Evolutionary conservation across 2,329 filamentous ascomycete genomes (phyloP).

Genomic region (Cordyceps fumosorosea): DNA sequence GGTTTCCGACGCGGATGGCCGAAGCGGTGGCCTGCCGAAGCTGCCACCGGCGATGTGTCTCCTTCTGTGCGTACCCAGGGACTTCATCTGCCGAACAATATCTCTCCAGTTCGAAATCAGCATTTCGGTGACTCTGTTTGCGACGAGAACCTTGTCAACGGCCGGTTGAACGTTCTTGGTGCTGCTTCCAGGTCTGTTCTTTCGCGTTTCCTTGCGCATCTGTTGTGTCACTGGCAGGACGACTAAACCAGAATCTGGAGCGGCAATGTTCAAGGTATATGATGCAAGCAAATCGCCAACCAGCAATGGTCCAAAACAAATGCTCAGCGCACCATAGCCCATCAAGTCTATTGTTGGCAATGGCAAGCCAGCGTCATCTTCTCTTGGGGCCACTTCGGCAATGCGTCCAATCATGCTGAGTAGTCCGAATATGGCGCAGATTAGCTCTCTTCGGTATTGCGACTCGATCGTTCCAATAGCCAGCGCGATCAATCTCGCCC

Average conservation of each 20-base stretch:
- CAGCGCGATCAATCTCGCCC: constrained; percentile 59
- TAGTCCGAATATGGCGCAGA: constrained; percentile 61
- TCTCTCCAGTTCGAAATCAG: constrained; percentile 60
- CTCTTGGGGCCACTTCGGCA: constrained; percentile 46
- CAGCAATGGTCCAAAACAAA: constrained; percentile 59
- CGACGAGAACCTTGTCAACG: constrained; percentile 53
- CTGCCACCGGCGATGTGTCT: constrained; percentile 17
- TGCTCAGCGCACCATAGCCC: constrained; percentile 57
- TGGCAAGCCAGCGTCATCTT: constrained; percentile 45
- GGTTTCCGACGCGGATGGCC: constrained; percentile 36
- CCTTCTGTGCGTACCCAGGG: constrained; percentile 29
- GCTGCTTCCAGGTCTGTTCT: neutral
- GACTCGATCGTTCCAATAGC: constrained; percentile 55
- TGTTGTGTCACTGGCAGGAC: constrained; percentile 9
- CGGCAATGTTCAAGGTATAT: constrained; percentile 41
- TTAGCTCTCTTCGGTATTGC: constrained; percentile 53
- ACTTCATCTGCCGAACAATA: constrained; percentile 53
- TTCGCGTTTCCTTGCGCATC: neutral
- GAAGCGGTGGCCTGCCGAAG: constrained; percentile 19
- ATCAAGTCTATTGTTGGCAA: constrained; percentile 53
- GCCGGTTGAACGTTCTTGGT: constrained; percentile 5
- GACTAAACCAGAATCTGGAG: constrained; percentile 32
- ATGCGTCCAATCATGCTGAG: constrained; percentile 53
- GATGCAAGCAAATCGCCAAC: constrained; percentile 50
- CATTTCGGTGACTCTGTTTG: constrained; percentile 58